Base-by-base conservation (phyloP, 2,329 filamentous ascomycete genomes). In the Coniochaeta pulveracea region DNA sequence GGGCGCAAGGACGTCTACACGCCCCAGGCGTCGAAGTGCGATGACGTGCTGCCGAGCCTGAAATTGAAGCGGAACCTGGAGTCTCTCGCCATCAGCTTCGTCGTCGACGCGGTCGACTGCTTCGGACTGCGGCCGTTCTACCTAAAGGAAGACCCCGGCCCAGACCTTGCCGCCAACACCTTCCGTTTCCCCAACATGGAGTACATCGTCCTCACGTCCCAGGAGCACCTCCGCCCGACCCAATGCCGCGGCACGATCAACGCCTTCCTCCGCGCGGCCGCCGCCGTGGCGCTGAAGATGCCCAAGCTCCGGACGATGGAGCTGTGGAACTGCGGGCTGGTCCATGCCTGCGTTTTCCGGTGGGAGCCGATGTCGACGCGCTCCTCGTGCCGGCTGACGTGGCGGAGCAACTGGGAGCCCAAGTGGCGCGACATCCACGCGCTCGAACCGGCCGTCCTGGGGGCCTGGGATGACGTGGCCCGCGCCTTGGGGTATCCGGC, bases 281-380 rank as follows among this genome's bases (percentile, higher is more conserved):
- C 27, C 27, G 27, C 27, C 27, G 27, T 30, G 27, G 27, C 27
- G n/a, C 16, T 30, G 7, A 30, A 30, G 27, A 30, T 30, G 27
- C 27, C 27, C 27, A 30, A 30, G 17, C 27, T 30, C 27, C 19
- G 21, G 27, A 30, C 17, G 27, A 30, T 30, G 27, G 27, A 30
- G 17, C 5, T 30, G 17, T 30, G 27, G 27, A 30, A 30, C 27
- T 30, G 27, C 28, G 28, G 28, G n/a, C 18, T 19, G n/a, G 28
- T 17, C 18, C 28, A 22, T 14, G 28, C 28, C 18, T 21, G 18
- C 28, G 19, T 31, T 19, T 22, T 31, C 28, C 28, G 28, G 18
- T 31, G 22, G 18, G 28, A 31, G 3, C n/a, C 17, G 28, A 19
- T 19, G 16, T 14, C 28, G 21, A n/a, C 21, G 19, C 18, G 22